These are phyloP conservation scores for Pharus latifolius DNA, from an alignment of 176 grass and related monocot genomes.

Conservation along the genomic window DNA sequence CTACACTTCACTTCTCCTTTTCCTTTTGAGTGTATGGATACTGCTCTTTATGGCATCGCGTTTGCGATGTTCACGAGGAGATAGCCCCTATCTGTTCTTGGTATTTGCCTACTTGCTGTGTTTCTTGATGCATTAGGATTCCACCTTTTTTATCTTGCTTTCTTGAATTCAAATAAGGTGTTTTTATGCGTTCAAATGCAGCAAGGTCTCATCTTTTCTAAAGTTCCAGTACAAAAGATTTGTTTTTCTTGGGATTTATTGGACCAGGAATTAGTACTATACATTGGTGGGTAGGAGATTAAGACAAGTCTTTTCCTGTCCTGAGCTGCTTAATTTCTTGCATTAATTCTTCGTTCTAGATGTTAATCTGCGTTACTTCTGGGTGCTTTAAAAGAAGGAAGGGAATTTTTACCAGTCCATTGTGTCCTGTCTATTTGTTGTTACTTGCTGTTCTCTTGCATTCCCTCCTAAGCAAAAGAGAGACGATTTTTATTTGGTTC, in stretches of 20 bases:
- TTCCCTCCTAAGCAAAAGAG: background rate
- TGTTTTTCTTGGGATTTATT: slow-evolving; percentile 6
- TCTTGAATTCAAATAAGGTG: background rate
- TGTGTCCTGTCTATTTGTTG: background rate
- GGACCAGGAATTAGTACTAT: background rate
- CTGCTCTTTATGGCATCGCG: background rate
- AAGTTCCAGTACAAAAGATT: background rate
- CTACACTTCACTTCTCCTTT: background rate
- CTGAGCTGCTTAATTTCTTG: slow-evolving; percentile 16
- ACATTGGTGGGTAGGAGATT: background rate
- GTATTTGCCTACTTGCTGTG: background rate
- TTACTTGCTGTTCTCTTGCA: background rate
- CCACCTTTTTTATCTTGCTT: background rate
- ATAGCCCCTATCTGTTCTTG: background rate
- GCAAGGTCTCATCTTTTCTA: background rate
- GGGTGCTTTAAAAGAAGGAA: background rate
- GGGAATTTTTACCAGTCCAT: no score
- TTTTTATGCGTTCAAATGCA: slow-evolving; percentile 4
- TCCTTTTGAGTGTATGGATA: background rate
- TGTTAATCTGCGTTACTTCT: background rate
- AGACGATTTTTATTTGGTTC: background rate
- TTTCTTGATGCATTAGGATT: background rate
- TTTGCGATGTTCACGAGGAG: background rate
- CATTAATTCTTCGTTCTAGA: background rate
- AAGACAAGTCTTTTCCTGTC: slow-evolving; percentile 9